Evolutionary conservation across 805 yeast genomes (phyloP).

Genomic region (Yarrowia alimentaria): DNA sequence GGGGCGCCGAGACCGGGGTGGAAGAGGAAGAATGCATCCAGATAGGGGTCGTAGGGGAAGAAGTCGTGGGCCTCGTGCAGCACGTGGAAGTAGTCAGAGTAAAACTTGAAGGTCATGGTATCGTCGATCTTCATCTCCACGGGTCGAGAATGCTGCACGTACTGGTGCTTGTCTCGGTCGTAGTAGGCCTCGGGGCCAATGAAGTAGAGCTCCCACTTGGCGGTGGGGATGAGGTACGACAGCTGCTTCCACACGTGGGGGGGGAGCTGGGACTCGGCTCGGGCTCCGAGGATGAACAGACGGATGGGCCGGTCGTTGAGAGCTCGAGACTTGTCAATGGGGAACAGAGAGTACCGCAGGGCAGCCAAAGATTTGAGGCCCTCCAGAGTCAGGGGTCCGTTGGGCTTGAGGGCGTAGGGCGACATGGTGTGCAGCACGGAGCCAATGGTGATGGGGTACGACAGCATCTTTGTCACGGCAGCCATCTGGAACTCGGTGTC

Average conservation of each 20-base stretch:
- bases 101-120: constrained; percentile 70
- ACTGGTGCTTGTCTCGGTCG: constrained; percentile 66
- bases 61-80: constrained; percentile 89
- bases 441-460: constrained; percentile 89
- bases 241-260: constrained; percentile 95
- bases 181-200: constrained; percentile 90
- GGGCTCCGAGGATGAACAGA: constrained; percentile 83
- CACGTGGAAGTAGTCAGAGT: constrained; percentile 88
- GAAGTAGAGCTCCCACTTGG: constrained; percentile 81
- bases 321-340: constrained; percentile 55
- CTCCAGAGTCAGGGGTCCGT: constrained; percentile 85
- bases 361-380: constrained; percentile 95
- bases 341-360: constrained; percentile 82
- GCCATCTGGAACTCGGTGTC: constrained; percentile 95
- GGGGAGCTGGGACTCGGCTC: constrained; percentile 91
- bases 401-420: constrained; percentile 77
- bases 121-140: constrained; percentile 71
- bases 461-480: constrained; percentile 88
- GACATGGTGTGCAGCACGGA: constrained; percentile 78
- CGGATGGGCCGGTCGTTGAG: constrained; percentile 86
- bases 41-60: constrained; percentile 96
- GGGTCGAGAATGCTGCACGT: constrained; percentile 50
- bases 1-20: constrained; percentile 92
- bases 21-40: constrained; percentile 88
- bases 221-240: constrained; percentile 77